Evolutionary conservation across 2,329 filamentous ascomycete species (phyloP).

Genomic region (Cladosporium sp.): DNA sequence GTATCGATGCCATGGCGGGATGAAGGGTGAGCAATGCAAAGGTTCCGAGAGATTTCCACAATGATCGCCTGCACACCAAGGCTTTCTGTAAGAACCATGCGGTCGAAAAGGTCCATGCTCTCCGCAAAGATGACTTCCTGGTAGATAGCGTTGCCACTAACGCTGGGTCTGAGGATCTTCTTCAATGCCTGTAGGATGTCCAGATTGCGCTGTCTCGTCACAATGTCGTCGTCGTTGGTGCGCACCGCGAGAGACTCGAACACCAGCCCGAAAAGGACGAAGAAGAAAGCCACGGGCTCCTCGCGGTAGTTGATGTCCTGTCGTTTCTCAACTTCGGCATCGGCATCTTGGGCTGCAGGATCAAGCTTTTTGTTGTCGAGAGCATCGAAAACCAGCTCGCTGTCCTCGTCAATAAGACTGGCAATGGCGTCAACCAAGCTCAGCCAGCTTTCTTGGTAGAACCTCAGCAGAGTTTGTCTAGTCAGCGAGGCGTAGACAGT

Average conservation of each 20-base stretch:
- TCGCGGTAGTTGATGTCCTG: constrained; percentile 95
- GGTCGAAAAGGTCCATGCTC: constrained; percentile 92
- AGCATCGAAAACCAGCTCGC: constrained; percentile 95
- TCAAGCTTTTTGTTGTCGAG: constrained; percentile 68
- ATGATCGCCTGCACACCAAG: constrained; percentile 87
- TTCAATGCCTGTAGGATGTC: constrained; percentile 88
- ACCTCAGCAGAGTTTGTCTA: constrained; percentile 84
- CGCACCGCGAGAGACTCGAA: constrained; percentile 92
- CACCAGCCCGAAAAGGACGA: constrained; percentile 92
- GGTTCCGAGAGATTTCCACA: constrained; percentile 84
- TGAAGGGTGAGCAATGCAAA: constrained; percentile 88
- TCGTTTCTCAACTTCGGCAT: constrained; percentile 26
- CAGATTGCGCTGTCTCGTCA: constrained; percentile 42
- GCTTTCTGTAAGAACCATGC: constrained; percentile 86
- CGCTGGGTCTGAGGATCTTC: constrained; percentile 90
- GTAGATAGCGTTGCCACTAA: constrained; percentile 95
- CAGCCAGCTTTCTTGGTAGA: constrained; percentile 97
- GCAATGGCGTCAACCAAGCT: constrained; percentile 97
- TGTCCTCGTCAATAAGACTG: constrained; percentile 94
- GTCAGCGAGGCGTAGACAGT: constrained; percentile 94
- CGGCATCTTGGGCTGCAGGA: constrained; percentile 13
- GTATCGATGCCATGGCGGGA: constrained; percentile 57
- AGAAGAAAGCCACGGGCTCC: constrained; percentile 97
- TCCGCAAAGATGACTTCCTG: constrained; percentile 94
- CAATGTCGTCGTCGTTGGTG: constrained; percentile 51